These are phyloP conservation scores for Aciculosporium take DNA, from an alignment of 2,329 filamentous ascomycete genomes.

Conservation along the genomic window DNA sequence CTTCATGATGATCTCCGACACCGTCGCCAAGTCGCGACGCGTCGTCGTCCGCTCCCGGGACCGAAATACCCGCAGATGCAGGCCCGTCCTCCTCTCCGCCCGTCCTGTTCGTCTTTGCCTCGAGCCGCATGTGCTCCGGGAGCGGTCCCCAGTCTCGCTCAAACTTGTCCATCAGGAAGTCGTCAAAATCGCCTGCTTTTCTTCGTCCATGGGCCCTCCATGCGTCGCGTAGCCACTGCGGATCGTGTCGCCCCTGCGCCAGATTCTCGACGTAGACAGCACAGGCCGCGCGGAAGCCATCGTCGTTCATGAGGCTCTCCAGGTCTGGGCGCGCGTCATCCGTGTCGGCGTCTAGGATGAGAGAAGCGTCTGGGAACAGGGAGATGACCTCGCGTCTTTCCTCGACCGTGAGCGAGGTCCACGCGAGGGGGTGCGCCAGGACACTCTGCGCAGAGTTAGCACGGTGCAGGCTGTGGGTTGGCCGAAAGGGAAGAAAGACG, in stretches of 20 bases:
- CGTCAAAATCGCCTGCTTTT: slow-evolving; percentile 34
- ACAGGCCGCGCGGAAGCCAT: slow-evolving; percentile 33
- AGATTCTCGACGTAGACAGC: slow-evolving; percentile 32
- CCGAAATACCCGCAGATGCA: background rate
- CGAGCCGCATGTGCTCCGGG: slow-evolving; percentile 18
- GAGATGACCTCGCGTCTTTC: slow-evolving; percentile 23
- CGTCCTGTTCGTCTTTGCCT: background rate
- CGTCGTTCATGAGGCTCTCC: slow-evolving; percentile 28
- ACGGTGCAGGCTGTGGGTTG: background rate
- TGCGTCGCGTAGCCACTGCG: slow-evolving; percentile 37
- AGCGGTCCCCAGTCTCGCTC: slow-evolving; percentile 32
- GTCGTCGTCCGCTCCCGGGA: background rate
- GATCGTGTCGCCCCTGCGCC: slow-evolving; percentile 33
- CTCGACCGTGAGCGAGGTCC: slow-evolving; percentile 20
- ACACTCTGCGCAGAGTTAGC: slow-evolving; percentile 16
- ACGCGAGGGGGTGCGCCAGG: slow-evolving; percentile 23
- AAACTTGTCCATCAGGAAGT: slow-evolving; percentile 30
- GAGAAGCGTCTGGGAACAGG: slow-evolving; percentile 22
- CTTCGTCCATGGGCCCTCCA: slow-evolving; percentile 36
- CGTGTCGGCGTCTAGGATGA: slow-evolving; percentile 23
- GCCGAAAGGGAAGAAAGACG: background rate
- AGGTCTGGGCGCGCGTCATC: slow-evolving; percentile 27
- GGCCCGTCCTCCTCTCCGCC: background rate
- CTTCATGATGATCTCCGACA: background rate
- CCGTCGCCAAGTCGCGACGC: background rate